Evolutionary conservation across 2,329 filamentous ascomycete species (phyloP).

Genomic region (Aspergillus piperis): DNA sequence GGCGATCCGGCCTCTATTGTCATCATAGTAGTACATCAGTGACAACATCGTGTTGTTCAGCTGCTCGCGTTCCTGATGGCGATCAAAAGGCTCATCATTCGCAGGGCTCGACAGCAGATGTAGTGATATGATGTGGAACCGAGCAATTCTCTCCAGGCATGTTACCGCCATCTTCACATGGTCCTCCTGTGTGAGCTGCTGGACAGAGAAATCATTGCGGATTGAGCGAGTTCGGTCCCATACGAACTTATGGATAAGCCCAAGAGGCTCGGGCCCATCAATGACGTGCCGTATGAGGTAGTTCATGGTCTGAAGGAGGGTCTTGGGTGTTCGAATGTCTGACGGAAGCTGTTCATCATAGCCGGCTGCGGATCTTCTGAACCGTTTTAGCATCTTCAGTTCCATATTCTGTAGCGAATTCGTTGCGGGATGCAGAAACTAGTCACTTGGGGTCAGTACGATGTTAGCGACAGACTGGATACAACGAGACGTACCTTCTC

Average conservation of each 20-base stretch:
- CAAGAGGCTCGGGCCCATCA: conserved; percentile 51
- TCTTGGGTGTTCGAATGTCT: conserved; percentile 61
- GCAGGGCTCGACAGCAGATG: conserved; percentile 58
- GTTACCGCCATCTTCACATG: conserved; percentile 60
- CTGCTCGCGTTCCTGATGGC: conserved; percentile 64
- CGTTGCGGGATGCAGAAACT: conserved; percentile 41
- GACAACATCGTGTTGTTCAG: conserved; percentile 64
- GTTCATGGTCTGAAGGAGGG: conserved; percentile 50
- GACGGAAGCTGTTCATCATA: conserved; percentile 64
- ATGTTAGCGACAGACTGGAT: background rate
- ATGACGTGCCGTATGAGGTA: conserved; percentile 55
- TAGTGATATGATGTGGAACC: conserved; percentile 64
- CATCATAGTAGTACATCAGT: conserved; percentile 62
- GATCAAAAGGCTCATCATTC: conserved; percentile 56
- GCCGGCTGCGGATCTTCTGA: conserved; percentile 63
- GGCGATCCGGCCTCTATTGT: conserved; percentile 51
- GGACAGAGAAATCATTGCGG: conserved; percentile 66
- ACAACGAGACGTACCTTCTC: conserved; percentile 53
- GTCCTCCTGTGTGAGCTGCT: conserved; percentile 58
- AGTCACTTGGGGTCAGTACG: conserved; percentile 16
- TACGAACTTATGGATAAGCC: conserved; percentile 61
- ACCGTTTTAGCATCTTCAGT: conserved; percentile 63
- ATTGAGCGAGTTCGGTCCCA: conserved; percentile 67
- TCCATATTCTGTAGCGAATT: conserved; percentile 38
- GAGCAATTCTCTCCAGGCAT: conserved; percentile 63